Conservation (phyloP, 129 eudicot genomes). For the Solidago caesia region DNA sequence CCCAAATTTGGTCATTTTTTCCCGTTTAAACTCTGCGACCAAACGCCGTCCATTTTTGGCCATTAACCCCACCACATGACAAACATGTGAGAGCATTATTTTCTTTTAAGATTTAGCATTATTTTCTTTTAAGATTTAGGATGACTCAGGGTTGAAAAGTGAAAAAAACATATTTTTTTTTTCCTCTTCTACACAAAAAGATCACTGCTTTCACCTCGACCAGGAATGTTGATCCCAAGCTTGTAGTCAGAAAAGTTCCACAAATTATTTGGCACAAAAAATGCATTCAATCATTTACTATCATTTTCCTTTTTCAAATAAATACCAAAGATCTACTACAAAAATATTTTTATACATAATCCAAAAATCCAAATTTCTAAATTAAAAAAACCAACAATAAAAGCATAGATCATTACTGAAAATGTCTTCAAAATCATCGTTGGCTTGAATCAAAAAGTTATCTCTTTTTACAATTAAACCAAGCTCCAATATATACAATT, state of each 20-base stretch:
- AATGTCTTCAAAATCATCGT: conserved; percentile 64
- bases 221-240: conserved; percentile 66
- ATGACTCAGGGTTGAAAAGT: no score
- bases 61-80: no score
- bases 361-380: not conserved
- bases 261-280: conserved; percentile 55
- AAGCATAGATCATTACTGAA: conserved; percentile 55
- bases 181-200: conserved; percentile 71
- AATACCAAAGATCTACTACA: conserved; percentile 10
- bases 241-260: conserved; percentile 62
- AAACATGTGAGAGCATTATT: no score
- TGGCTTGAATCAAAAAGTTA: conserved; percentile 43
- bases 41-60: no score
- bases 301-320: not conserved
- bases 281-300: not conserved
- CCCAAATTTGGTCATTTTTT: no score
- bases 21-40: no score
- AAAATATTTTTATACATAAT: conserved; percentile 1
- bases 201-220: conserved; percentile 88
- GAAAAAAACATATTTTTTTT: no score
- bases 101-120: no score
- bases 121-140: no score
- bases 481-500: conserved; percentile 15
- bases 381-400: not conserved
- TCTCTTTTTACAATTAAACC: conserved; percentile 1